phyloP scores from a whole-genome alignment of 2,329 filamentous ascomycete species.

The Septoria petroselini region DNA sequence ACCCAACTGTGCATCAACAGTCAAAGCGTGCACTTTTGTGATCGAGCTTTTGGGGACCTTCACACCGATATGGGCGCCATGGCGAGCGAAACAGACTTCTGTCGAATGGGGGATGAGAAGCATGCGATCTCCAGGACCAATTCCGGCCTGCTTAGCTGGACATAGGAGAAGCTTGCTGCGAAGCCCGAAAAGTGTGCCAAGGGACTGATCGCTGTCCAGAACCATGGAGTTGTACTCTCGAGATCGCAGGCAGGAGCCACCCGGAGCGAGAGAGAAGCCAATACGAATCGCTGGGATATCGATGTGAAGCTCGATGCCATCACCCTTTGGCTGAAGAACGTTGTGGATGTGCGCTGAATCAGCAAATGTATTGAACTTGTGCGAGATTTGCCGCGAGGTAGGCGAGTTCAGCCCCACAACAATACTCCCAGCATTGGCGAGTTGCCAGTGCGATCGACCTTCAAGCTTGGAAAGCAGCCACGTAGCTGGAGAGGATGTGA shows the following conservation, averaged over 20 bases:
- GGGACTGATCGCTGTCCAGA: constrained; percentile 55
- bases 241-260: constrained; percentile 7
- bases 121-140: constrained; percentile 43
- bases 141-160: neutral
- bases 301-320: constrained; percentile 15
- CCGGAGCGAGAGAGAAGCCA: constrained; percentile 22
- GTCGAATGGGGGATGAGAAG: constrained; percentile 49
- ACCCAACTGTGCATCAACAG: constrained; percentile 54
- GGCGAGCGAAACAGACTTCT: constrained; percentile 31
- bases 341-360: constrained; percentile 17
- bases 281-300: constrained; percentile 28
- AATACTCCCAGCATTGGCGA: constrained; percentile 8
- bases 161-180: constrained; percentile 56
- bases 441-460: constrained; percentile 45
- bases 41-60: constrained; percentile 41
- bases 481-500: neutral
- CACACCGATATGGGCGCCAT: constrained; percentile 48
- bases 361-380: constrained; percentile 43
- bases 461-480: constrained; percentile 37
- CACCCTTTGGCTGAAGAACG: constrained; percentile 1
- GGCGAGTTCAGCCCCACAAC: constrained; percentile 16
- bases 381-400: constrained; percentile 50
- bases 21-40: constrained; percentile 54
- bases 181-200: constrained; percentile 60
- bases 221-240: constrained; percentile 7